Evolutionary conservation across 2,329 filamentous ascomycete species (phyloP).

Genomic region (Trichophaea hybrida): DNA sequence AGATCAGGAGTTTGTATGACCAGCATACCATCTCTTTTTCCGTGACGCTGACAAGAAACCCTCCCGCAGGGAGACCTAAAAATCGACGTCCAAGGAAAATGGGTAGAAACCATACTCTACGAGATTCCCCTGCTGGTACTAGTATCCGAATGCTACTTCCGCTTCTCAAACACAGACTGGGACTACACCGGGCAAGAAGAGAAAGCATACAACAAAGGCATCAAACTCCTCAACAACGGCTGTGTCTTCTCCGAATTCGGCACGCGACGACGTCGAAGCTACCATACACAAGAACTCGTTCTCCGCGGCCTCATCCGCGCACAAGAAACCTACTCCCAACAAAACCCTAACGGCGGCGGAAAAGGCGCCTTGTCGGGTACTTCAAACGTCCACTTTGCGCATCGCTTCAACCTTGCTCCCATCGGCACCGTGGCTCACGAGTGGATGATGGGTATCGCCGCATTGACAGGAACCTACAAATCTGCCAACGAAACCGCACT

Average conservation of each 20-base stretch:
- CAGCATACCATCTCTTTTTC: background rate
- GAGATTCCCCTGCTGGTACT: slow-evolving; percentile 88
- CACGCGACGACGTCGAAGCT: slow-evolving; percentile 74
- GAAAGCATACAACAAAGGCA: slow-evolving; percentile 67
- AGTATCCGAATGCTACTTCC: slow-evolving; percentile 93
- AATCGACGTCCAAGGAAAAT: slow-evolving; percentile 64
- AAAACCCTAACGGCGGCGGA: slow-evolving; percentile 25
- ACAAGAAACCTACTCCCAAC: slow-evolving; percentile 48
- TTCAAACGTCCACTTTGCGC: slow-evolving; percentile 87
- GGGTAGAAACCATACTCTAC: slow-evolving; percentile 93
- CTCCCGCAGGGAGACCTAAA: slow-evolving; percentile 49
- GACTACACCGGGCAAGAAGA: slow-evolving; percentile 74
- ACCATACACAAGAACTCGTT: slow-evolving; percentile 67
- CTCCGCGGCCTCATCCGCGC: slow-evolving; percentile 74
- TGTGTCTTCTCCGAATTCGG: slow-evolving; percentile 93
- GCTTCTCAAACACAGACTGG: slow-evolving; percentile 91
- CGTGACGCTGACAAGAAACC: background rate
- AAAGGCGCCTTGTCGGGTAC: slow-evolving; percentile 55
- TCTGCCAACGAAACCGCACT: slow-evolving; percentile 72
- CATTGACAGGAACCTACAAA: slow-evolving; percentile 73
- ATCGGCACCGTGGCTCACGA: slow-evolving; percentile 90
- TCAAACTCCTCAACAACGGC: slow-evolving; percentile 60
- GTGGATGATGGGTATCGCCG: slow-evolving; percentile 98
- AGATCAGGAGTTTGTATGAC: slow-evolving; percentile 12
- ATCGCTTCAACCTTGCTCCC: slow-evolving; percentile 56